Percentiles rank a stretch among this genome's conserved stretches.
These are phyloP conservation scores for Triticum monococcum DNA, from an alignment of 176 grass and related monocot genomes.

Conservation along the genomic window DNA sequence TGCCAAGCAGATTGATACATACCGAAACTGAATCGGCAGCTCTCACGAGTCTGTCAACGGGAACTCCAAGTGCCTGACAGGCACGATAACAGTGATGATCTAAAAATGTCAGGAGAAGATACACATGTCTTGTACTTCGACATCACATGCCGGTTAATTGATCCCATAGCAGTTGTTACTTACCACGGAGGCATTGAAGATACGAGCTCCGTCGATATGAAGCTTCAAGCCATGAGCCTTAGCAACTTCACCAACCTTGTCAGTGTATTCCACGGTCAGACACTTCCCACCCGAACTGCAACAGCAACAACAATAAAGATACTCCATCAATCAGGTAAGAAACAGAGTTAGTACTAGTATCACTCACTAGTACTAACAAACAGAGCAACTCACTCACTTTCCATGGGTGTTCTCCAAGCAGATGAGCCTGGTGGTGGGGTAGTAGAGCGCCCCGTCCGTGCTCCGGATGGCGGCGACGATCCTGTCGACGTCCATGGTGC, in stretches of 20 bases:
- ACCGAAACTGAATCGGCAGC: constrained; percentile 91
- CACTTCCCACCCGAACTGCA: constrained; percentile 85
- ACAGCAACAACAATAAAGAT: not conserved
- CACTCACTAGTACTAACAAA: no score
- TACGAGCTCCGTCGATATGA: constrained; percentile 90
- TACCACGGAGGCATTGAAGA: constrained; percentile 93
- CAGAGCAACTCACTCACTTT: constrained; percentile 69
- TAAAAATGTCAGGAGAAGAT: not conserved
- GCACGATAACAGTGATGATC: not conserved
- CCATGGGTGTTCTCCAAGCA: constrained; percentile 92
- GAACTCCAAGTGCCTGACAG: constrained; percentile 71
- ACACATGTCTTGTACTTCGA: not conserved
- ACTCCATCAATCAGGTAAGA: not conserved
- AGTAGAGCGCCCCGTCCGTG: constrained; percentile 40
- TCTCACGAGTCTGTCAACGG: constrained; percentile 74
- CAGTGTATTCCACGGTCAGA: constrained; percentile 66
- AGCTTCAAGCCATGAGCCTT: constrained; percentile 74
- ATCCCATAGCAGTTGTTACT: constrained; percentile 53
- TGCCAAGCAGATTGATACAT: constrained; percentile 5
- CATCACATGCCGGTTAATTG: not conserved
- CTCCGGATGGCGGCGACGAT: constrained; percentile 63
- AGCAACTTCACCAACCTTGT: constrained; percentile 68
- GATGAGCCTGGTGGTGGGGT: constrained; percentile 77
- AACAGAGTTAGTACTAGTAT: not conserved
- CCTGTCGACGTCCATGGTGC: constrained; percentile 73